Conservation (phyloP, 495 filamentous ascomycete species). For the Niebla homalea region DNA sequence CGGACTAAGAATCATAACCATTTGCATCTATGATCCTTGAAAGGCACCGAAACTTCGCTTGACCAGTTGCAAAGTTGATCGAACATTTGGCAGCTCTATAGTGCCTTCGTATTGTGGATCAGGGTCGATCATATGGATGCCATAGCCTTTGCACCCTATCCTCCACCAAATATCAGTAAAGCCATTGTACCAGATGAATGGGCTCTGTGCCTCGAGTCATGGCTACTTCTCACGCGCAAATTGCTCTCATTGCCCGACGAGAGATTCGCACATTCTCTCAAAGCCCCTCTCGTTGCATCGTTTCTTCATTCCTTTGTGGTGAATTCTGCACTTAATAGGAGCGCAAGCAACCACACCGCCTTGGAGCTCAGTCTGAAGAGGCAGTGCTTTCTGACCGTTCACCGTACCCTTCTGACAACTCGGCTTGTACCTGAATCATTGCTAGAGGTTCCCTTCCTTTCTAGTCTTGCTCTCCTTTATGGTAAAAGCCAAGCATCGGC, state of each 20-base stretch:
- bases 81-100: too few relatives aligned
- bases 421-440: constrained; percentile 31
- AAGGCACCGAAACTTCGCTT: too few relatives aligned
- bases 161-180: constrained; percentile 50
- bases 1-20: too few relatives aligned
- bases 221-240: constrained; percentile 50
- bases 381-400: constrained; percentile 45
- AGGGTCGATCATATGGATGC: constrained; percentile 26
- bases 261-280: constrained; percentile 36
- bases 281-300: constrained; percentile 39
- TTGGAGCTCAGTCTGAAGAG: constrained; percentile 40
- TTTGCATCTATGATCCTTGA: too few relatives aligned
- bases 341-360: background rate
- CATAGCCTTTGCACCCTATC: constrained; percentile 64
- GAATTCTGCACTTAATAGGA: constrained; percentile 25
- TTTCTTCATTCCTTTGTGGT: constrained; percentile 53
- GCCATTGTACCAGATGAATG: constrained; percentile 57
- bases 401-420: constrained; percentile 31
- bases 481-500: constrained; percentile 34
- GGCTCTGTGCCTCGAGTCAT: constrained; percentile 65
- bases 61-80: too few relatives aligned
- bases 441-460: constrained; percentile 43
- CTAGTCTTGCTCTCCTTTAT: constrained; percentile 42
- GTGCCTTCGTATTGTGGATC: too few relatives aligned
- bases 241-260: constrained; percentile 45